phyloP scores from a whole-genome alignment of 2,329 filamentous ascomycete genomes.

The Ambrosiella cleistominuta region DNA sequence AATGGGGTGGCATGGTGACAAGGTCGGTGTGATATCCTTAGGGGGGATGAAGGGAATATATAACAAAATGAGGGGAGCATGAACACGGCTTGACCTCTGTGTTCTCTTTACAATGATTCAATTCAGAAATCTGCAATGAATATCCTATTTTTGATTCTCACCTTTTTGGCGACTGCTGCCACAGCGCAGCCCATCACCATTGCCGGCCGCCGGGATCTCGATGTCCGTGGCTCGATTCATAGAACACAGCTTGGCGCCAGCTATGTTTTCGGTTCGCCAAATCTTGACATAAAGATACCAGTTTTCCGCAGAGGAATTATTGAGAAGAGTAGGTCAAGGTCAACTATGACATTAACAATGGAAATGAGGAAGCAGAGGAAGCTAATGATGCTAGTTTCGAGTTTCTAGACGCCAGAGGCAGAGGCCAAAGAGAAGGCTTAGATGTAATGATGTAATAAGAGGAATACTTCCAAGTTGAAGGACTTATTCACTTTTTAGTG shows the following conservation, averaged over 20 bases:
- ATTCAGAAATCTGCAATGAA: neutral
- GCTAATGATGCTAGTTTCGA: too few species aligned
- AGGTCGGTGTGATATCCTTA: too few species aligned
- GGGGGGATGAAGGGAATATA: too few species aligned
- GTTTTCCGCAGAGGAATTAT: neutral
- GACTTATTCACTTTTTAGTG: too few species aligned
- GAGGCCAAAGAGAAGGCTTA: too few species aligned
- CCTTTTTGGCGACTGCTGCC: neutral
- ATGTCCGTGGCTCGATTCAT: neutral
- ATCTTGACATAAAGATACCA: neutral
- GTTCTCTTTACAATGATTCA: neutral
- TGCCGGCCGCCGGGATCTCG: neutral
- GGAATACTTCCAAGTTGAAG: too few species aligned
- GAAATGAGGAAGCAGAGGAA: too few species aligned
- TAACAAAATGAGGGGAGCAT: too few species aligned
- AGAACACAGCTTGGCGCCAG: neutral
- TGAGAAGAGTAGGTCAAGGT: neutral
- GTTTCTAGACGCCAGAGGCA: too few species aligned
- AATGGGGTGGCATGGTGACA: too few species aligned
- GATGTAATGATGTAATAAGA: too few species aligned
- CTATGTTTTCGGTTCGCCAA: neutral
- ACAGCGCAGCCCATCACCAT: neutral
- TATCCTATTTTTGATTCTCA: neutral
- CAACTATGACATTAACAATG: neutral
- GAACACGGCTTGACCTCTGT: neutral